Evolutionary conservation across 305 asterid species (phyloP).

Genomic region (Rubia tinctorum): DNA sequence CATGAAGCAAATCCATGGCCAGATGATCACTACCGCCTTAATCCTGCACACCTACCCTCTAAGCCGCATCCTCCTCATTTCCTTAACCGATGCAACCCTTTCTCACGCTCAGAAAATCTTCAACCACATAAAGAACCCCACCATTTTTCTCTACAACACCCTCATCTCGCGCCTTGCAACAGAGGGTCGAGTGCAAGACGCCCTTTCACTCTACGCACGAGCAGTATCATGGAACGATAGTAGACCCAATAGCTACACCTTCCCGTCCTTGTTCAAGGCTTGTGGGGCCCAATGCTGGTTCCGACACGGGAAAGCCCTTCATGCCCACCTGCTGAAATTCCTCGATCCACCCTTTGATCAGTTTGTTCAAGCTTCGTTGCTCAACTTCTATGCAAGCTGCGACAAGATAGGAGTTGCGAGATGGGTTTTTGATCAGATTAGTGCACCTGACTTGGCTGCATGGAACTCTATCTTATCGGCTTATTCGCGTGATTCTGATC

Average conservation of each 20-base stretch:
- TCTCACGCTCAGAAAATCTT: slow-evolving; percentile 50
- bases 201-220: slow-evolving; percentile 38
- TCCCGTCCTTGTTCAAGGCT: slow-evolving; percentile 69
- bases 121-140: slow-evolving; percentile 40
- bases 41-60: slow-evolving; percentile 63
- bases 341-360: slow-evolving; percentile 43
- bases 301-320: slow-evolving; percentile 51
- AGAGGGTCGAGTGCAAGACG: slow-evolving; percentile 31
- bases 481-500: slow-evolving; percentile 37
- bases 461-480: slow-evolving; percentile 70
- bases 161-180: slow-evolving; percentile 50
- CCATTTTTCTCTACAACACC: slow-evolving; percentile 60
- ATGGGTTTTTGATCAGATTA: slow-evolving; percentile 45
- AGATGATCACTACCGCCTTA: slow-evolving; percentile 56
- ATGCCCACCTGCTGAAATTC: slow-evolving; percentile 55
- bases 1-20: slow-evolving; percentile 51
- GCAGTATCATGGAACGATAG: slow-evolving; percentile 27
- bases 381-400: slow-evolving; percentile 54
- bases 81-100: slow-evolving; percentile 42
- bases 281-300: slow-evolving; percentile 41
- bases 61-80: slow-evolving; percentile 51
- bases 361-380: slow-evolving; percentile 63
- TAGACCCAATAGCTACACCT: slow-evolving; percentile 56
- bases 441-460: slow-evolving; percentile 58
- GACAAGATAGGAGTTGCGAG: slow-evolving; percentile 45